Base-by-base conservation (phyloP, 495 filamentous ascomycete genomes). In the Penicillium parvum region DNA sequence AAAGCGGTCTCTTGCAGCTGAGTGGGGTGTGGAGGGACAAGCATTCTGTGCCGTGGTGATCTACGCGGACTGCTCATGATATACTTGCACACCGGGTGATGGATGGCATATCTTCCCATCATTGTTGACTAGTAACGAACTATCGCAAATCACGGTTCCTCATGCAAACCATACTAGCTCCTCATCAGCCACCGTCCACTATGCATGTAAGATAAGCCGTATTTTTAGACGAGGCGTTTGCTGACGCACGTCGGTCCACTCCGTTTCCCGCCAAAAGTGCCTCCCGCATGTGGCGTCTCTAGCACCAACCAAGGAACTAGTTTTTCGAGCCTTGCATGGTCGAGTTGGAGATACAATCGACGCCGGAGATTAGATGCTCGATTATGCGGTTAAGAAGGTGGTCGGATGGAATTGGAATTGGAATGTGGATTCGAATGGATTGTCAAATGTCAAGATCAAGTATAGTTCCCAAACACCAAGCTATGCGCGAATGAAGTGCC, bases 231-330 rank as follows among this genome's bases (percentile, higher is more conserved):
- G 23, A n/a, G 43, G 23, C 42, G 39, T 43, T 41, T 35, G 49
- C 42, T 54, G 54, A 50, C 54, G 51, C 47, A 45, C 35, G 34
- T 48, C 43, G 45, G 35, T 44, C 55, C 51, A 53, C 50, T 32
- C 14, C 21, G 22, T 28, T 32, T 27, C 14, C 7, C 7, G 27
- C n/a, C 25, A 20, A 7, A 15, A 21, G 35, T 27, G 16, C 22
- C n/a, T n/a, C n/a, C n/a, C 19, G 25, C n/a, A 14, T 39, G 43
- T 46, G 43, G 35, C 43, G 43, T 20, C 3, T 29, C 16, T 1
- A 4, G n/a, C n/a, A n/a, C 32, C 7, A 16, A 35, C 27, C 4
- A 7, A 32, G 11, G 20, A 20, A 20, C 11, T 36, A 12, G 21
- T 14, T 15, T 14, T 2, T 9, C 32, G 18, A 15, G 41, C 32